A percentile compares a stretch with the other conserved stretches of the same genome.
phyloP scores from a whole-genome alignment of 441 rosid genomes.

The Pelargonium fulgidum region DNA sequence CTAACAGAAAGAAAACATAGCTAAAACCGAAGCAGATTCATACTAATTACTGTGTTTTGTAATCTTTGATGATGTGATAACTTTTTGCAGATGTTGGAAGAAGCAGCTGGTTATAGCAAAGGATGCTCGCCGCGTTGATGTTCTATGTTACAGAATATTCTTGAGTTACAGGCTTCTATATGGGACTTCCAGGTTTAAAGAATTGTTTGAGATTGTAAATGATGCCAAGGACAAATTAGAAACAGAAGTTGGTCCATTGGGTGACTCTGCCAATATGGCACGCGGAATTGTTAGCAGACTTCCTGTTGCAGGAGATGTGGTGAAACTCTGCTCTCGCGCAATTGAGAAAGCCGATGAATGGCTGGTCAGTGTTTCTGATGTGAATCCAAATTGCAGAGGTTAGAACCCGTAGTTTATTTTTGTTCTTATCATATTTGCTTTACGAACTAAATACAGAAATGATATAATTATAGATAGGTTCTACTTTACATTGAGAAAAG shows the following conservation, averaged over 20 bases:
- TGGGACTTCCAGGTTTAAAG: slow-evolving; percentile 68
- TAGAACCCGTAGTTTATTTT: slow-evolving; percentile 18
- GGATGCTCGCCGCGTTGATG: slow-evolving; percentile 88
- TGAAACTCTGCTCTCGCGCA: slow-evolving; percentile 71
- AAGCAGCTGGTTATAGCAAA: slow-evolving; percentile 79
- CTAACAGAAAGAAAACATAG: no score
- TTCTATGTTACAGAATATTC: slow-evolving; percentile 74
- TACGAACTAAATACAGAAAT: no score
- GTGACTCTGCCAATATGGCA: slow-evolving; percentile 66
- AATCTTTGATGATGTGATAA: slow-evolving; percentile 18
- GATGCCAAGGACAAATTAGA: slow-evolving; percentile 74
- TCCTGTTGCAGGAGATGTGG: slow-evolving; percentile 66
- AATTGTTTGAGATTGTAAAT: slow-evolving; percentile 59
- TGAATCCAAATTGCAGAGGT: slow-evolving; percentile 44
- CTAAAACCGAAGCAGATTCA: no score
- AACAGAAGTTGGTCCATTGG: slow-evolving; percentile 80
- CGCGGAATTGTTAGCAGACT: slow-evolving; percentile 93
- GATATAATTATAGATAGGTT: no score
- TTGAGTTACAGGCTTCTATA: slow-evolving; percentile 76
- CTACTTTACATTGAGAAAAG: no score
- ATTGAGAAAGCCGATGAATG: slow-evolving; percentile 63
- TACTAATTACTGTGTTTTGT: slow-evolving; percentile 7
- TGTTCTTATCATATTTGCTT: background rate
- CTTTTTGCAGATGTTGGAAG: slow-evolving; percentile 74
- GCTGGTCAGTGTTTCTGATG: slow-evolving; percentile 39